Conservation (phyloP, 495 filamentous ascomycete species). For the Lichina pygmaea region DNA sequence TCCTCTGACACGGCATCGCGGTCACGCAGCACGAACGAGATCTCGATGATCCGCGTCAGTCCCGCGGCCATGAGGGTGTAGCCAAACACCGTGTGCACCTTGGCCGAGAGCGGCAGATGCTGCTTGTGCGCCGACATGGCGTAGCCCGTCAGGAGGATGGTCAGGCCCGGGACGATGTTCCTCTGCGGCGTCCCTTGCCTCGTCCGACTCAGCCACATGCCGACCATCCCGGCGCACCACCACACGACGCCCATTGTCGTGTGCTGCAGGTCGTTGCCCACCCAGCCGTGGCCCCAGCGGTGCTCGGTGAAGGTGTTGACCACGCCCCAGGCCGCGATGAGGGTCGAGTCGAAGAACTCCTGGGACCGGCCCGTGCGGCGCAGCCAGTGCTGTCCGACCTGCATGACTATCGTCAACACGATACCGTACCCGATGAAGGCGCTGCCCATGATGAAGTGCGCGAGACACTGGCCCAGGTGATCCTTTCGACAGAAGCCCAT, state of each 20-base stretch:
- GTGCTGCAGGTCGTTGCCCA: slow-evolving; percentile 87
- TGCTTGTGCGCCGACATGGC: slow-evolving; percentile 83
- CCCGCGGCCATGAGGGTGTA: slow-evolving; percentile 90
- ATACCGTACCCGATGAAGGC: slow-evolving; percentile 92
- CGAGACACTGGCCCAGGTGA: slow-evolving; percentile 76
- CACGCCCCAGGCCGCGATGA: slow-evolving; percentile 85
- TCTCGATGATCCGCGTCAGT: slow-evolving; percentile 61
- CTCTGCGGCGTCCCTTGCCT: slow-evolving; percentile 65
- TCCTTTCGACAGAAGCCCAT: slow-evolving; percentile 87
- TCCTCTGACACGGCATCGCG: slow-evolving; percentile 25
- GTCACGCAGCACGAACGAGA: slow-evolving; percentile 66
- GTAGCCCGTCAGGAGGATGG: slow-evolving; percentile 83
- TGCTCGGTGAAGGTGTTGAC: slow-evolving; percentile 98
- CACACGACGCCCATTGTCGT: slow-evolving; percentile 94
- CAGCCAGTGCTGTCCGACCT: slow-evolving; percentile 76
- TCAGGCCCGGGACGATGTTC: slow-evolving; percentile 76
- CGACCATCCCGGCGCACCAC: slow-evolving; percentile 82
- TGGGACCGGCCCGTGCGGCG: slow-evolving; percentile 64
- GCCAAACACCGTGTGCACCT: slow-evolving; percentile 79
- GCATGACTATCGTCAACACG: slow-evolving; percentile 56
- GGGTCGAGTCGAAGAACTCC: slow-evolving; percentile 83
- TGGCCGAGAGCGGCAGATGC: slow-evolving; percentile 50
- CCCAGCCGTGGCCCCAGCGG: slow-evolving; percentile 74
- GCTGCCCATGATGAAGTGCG: slow-evolving; percentile 96
- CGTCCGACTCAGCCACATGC: slow-evolving; percentile 70